Base-by-base conservation (phyloP, 192 early-diverging fungal species). In the Spizellomyces sp. region DNA sequence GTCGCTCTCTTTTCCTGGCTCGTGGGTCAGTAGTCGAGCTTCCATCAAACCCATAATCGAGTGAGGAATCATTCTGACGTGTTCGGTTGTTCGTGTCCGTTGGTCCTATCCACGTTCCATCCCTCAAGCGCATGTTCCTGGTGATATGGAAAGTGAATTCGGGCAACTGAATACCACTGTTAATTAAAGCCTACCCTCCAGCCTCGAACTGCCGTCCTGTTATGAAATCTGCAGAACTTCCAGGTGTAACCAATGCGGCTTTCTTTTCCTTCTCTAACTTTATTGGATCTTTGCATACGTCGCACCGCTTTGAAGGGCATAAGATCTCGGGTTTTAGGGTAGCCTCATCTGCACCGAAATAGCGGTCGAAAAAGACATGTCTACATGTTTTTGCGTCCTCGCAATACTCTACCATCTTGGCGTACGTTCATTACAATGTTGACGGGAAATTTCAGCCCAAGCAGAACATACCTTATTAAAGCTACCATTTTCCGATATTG, bases 351-450 rank as follows among this genome's bases (percentile, higher is more conserved):
- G 66, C 44, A n/a, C 73, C 69, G 73, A 84, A 84, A 48, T 84
- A 81, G 21, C 74, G 22, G 42, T 69, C 61, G 47, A 84, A 67
- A 45, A 70, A 70, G 1, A 75, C 19, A 54, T 84, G 83, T 14
- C 83, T 48, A 52, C 83, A 84, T 50, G 55, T 44, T n/a, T 64
- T 80, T 44, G 48, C 43, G 63, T 79, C 78, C 64, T 84, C 80
- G 72, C 83, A 84, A 56, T 78, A 84, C 21, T 76, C 68, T n/a
- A 84, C 70, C 67, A 84, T 70, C 79, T 83, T 36, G 27, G 60
- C 4, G n/a, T 52, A 55, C 5, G 9, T 8, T 36, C 3, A n/a
- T 17, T 19, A 47, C 15, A 71, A 42, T 12, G 5, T 64, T 57
- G 45, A 62, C 48, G 45, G 52, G 45, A 55, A 71, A n/a, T 0